Percentiles rank a stretch among this genome's conserved stretches.
Evolutionary conservation across 805 yeast genomes (phyloP).

Genomic region (Debaryomyces maramus): DNA sequence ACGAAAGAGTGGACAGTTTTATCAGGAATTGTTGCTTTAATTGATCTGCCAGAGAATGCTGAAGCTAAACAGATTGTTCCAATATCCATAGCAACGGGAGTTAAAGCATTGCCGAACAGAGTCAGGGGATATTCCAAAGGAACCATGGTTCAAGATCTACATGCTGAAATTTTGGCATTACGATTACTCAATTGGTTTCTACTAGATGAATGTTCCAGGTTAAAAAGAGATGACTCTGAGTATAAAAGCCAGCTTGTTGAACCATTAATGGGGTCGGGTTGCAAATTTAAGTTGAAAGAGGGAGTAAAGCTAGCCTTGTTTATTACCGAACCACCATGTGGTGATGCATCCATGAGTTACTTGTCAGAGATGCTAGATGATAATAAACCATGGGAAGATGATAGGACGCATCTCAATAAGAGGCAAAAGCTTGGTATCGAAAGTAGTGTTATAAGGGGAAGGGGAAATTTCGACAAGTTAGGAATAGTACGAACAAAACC

Average conservation of each 20-base stretch:
- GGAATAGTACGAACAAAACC: slow-evolving; percentile 91
- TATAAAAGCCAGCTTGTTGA: slow-evolving; percentile 17
- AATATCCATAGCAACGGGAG: slow-evolving; percentile 73
- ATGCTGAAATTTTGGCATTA: slow-evolving; percentile 80
- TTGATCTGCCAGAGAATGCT: slow-evolving; percentile 5
- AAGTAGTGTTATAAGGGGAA: slow-evolving; percentile 48
- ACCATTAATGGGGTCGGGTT: slow-evolving; percentile 1
- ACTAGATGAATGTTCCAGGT: slow-evolving; percentile 45
- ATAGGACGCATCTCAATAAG: slow-evolving; percentile 8
- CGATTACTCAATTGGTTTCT: slow-evolving; percentile 67
- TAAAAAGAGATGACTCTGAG: slow-evolving; percentile 11
- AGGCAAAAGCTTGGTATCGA: slow-evolving; percentile 11
- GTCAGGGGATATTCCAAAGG: slow-evolving; percentile 52
- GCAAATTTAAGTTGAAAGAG: slow-evolving; percentile 29
- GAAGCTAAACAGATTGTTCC: slow-evolving; percentile 25
- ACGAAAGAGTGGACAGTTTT: slow-evolving; percentile 79
- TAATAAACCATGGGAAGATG: slow-evolving; percentile 20
- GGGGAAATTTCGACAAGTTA: slow-evolving; percentile 51
- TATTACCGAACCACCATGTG: slow-evolving; percentile 83
- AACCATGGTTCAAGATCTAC: slow-evolving; percentile 75
- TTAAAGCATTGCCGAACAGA: slow-evolving; percentile 68
- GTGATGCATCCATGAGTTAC: slow-evolving; percentile 73
- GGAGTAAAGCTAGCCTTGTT: slow-evolving; percentile 55
- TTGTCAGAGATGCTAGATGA: slow-evolving; percentile 15
- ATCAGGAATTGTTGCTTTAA: slow-evolving; percentile 62